Evolutionary conservation across 2,329 filamentous ascomycete genomes (phyloP).

Genomic region (Pseudodiploospora longispora): DNA sequence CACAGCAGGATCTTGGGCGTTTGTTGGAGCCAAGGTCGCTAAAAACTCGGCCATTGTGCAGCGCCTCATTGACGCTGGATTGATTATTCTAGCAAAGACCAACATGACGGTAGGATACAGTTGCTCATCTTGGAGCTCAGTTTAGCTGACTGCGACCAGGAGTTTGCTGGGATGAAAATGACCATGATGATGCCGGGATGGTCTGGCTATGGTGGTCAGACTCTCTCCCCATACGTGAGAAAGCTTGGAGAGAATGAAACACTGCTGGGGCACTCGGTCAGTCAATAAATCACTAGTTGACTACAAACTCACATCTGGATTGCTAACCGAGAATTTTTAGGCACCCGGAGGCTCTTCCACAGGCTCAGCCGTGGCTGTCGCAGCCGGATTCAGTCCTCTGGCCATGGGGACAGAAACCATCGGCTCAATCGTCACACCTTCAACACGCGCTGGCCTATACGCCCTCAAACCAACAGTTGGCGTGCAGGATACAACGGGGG

Average conservation of each 20-base stretch:
- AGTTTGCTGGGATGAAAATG: constrained; percentile 13
- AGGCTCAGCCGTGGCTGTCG: constrained; percentile 25
- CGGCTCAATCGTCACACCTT: constrained; percentile 19
- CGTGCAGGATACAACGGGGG: constrained; percentile 1
- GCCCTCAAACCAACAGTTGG: neutral
- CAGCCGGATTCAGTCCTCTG: constrained; percentile 22
- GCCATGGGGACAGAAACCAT: constrained; percentile 25
- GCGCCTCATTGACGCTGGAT: constrained; percentile 11
- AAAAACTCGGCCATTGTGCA: constrained; percentile 10
- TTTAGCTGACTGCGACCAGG: neutral
- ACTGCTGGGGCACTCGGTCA: constrained; percentile 10
- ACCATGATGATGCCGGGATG: constrained; percentile 4
- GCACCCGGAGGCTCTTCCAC: constrained; percentile 23
- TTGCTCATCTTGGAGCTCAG: neutral
- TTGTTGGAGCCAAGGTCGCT: constrained; percentile 7
- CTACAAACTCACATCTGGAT: neutral
- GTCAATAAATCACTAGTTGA: neutral
- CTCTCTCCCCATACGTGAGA: constrained; percentile 17
- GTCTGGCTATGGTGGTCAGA: constrained; percentile 16
- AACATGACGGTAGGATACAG: constrained; percentile 11
- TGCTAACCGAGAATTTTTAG: constrained; percentile 8
- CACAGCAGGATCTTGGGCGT: constrained; percentile 11
- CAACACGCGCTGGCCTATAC: constrained; percentile 16
- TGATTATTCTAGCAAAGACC: constrained; percentile 14
- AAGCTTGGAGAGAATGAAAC: constrained; percentile 11